Evolutionary conservation across 208 protist species (phyloP).

Genomic region (Porcisia hertigi): DNA sequence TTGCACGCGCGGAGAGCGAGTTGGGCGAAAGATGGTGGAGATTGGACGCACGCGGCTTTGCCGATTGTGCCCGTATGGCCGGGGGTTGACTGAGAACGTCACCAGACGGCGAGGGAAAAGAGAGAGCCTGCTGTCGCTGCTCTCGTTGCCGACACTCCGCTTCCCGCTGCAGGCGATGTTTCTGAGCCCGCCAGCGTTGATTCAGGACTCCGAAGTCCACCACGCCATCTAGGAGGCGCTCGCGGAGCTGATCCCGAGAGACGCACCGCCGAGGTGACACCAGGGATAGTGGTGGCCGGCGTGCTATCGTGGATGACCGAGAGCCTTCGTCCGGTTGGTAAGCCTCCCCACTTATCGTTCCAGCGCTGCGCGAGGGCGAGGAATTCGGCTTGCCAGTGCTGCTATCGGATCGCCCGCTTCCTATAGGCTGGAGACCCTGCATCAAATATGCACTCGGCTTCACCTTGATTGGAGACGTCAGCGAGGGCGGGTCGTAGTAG

Average conservation of each 20-base stretch:
- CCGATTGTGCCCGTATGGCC: slow-evolving; percentile 1
- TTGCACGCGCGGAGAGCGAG: not conserved
- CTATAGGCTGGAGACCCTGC: slow-evolving; percentile 7
- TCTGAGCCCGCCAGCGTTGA: slow-evolving; percentile 19
- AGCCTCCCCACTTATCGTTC: slow-evolving; percentile 1
- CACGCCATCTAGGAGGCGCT: slow-evolving; percentile 33
- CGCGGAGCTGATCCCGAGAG: slow-evolving; percentile 20
- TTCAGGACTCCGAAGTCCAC: slow-evolving; percentile 29
- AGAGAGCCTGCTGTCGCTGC: slow-evolving; percentile 18
- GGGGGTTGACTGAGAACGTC: not conserved
- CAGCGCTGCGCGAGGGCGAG: slow-evolving; percentile 16
- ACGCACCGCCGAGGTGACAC: not conserved
- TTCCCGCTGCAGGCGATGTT: slow-evolving; percentile 19
- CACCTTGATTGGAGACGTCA: slow-evolving; percentile 30
- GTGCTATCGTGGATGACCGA: slow-evolving; percentile 12
- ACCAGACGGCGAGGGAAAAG: not conserved
- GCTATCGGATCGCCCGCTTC: not conserved
- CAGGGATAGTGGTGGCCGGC: not conserved
- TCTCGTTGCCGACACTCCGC: slow-evolving; percentile 23
- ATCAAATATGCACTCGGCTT: slow-evolving; percentile 37
- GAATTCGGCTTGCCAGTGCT: not conserved
- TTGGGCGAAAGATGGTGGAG: not conserved
- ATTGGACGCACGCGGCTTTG: not conserved
- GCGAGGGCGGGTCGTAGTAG: slow-evolving; percentile 23
- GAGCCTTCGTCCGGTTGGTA: slow-evolving; percentile 20